A percentile compares a stretch with the other conserved stretches of the same genome.
These are phyloP conservation scores for Cadophora gregata DNA, from an alignment of 2,329 filamentous ascomycete species.

Conservation along the genomic window DNA sequence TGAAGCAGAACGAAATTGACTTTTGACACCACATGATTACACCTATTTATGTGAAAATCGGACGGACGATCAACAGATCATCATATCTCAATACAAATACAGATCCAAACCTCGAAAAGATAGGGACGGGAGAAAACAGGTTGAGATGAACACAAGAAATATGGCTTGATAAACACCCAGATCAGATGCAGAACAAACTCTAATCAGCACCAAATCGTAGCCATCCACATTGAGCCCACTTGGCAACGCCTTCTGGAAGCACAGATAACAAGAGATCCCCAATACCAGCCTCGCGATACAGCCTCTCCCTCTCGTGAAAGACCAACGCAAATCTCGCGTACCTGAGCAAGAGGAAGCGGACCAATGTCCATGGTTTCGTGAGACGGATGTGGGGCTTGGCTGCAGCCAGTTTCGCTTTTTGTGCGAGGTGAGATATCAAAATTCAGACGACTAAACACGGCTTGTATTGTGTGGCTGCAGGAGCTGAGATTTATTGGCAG, in stretches of 20 bases:
- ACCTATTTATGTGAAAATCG: neutral
- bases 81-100: neutral
- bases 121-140: neutral
- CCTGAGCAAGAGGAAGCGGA: neutral
- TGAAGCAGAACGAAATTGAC: neutral
- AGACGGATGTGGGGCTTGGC: slow-evolving; percentile 3
- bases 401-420: neutral
- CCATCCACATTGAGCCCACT: neutral
- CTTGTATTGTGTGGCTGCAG: slow-evolving; percentile 13
- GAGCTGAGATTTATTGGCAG: neutral
- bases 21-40: neutral
- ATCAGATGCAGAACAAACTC: neutral
- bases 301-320: slow-evolving; percentile 6
- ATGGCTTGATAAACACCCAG: neutral
- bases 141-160: slow-evolving; percentile 3
- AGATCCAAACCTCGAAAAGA: neutral
- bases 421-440: slow-evolving; percentile 11
- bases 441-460: neutral
- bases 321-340: slow-evolving; percentile 14
- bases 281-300: neutral
- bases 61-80: neutral
- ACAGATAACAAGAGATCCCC: neutral
- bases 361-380: neutral
- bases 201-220: neutral
- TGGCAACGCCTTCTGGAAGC: neutral